Evolutionary conservation across 1,284 basidiomycete species (phyloP).

Genomic region (Cutaneotrichosporon sp.): DNA sequence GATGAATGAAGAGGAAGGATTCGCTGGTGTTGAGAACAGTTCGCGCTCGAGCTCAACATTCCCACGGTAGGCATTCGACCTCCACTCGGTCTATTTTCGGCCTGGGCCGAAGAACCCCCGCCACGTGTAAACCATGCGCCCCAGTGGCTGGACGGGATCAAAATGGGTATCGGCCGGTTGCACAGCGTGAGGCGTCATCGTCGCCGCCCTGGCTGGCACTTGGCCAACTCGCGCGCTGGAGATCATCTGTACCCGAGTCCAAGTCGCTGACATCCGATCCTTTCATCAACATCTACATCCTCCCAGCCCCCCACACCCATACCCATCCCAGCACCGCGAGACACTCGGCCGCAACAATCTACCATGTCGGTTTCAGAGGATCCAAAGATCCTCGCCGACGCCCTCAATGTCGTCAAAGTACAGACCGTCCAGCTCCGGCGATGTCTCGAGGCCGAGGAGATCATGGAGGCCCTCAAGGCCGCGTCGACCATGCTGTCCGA

Average conservation of each 20-base stretch:
- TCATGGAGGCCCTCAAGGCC: constrained; percentile 95
- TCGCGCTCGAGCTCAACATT: too few relatives aligned
- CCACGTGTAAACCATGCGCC: too few relatives aligned
- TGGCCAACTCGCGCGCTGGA: too few relatives aligned
- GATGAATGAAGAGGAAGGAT: background rate
- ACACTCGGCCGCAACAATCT: background rate
- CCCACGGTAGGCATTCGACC: too few relatives aligned
- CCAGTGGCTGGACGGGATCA: too few relatives aligned
- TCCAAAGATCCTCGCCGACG: constrained; percentile 47
- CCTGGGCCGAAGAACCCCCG: too few relatives aligned
- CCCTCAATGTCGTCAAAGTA: constrained; percentile 72
- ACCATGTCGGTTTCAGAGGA: constrained; percentile 37
- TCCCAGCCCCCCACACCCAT: background rate
- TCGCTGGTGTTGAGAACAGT: too few relatives aligned
- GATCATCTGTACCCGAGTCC: background rate
- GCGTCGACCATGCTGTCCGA: constrained; percentile 95
- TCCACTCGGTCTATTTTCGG: too few relatives aligned
- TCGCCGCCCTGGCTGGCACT: too few relatives aligned
- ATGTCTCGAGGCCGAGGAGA: constrained; percentile 85
- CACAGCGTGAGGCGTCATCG: too few relatives aligned
- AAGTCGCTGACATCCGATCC: background rate
- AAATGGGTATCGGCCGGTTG: too few relatives aligned
- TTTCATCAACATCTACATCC: constrained; percentile 3
- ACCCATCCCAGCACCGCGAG: background rate
- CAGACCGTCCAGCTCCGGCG: constrained; percentile 92